These are phyloP conservation scores for Aspergillus pseudoterreus DNA, from an alignment of 2,329 filamentous ascomycete species.

Conservation along the genomic window DNA sequence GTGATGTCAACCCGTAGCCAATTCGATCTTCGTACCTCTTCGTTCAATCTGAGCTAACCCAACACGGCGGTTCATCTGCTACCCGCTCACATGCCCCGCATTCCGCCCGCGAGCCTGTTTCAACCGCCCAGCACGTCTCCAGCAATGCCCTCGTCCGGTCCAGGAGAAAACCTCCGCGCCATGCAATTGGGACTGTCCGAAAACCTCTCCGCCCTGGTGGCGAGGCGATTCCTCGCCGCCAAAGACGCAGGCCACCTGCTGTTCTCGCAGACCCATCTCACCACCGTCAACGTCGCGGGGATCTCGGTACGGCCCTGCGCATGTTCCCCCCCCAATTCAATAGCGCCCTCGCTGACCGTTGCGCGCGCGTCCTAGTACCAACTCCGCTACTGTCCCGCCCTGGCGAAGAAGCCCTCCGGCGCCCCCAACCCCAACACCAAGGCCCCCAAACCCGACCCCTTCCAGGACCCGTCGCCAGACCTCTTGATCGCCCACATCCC, in stretches of 20 bases:
- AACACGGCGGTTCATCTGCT: neutral
- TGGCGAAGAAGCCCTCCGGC: slow-evolving; percentile 41
- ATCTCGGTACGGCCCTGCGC: slow-evolving; percentile 27
- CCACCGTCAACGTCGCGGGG: slow-evolving; percentile 31
- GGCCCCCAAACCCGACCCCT: slow-evolving; percentile 40
- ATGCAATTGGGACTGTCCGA: slow-evolving; percentile 39
- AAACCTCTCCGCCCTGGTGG: slow-evolving; percentile 33
- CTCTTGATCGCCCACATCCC: slow-evolving; percentile 42
- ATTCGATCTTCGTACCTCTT: no score
- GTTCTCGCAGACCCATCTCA: slow-evolving; percentile 39
- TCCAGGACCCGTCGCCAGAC: slow-evolving; percentile 40
- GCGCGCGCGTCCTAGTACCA: slow-evolving; percentile 35
- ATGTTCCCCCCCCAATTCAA: neutral
- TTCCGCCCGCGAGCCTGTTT: slow-evolving; percentile 4
- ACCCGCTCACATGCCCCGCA: slow-evolving; percentile 13
- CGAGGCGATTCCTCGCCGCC: slow-evolving; percentile 32
- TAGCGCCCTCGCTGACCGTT: neutral
- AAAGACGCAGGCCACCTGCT: slow-evolving; percentile 35
- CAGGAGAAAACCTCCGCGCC: neutral
- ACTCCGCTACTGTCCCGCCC: slow-evolving; percentile 47
- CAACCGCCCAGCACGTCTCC: slow-evolving; percentile 1
- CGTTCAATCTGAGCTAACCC: neutral
- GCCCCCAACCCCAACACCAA: slow-evolving; percentile 20
- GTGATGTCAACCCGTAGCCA: no score
- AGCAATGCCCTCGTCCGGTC: neutral